These are phyloP conservation scores for Penicillium chermesinum DNA, from an alignment of 495 filamentous ascomycete species.

Conservation along the genomic window DNA sequence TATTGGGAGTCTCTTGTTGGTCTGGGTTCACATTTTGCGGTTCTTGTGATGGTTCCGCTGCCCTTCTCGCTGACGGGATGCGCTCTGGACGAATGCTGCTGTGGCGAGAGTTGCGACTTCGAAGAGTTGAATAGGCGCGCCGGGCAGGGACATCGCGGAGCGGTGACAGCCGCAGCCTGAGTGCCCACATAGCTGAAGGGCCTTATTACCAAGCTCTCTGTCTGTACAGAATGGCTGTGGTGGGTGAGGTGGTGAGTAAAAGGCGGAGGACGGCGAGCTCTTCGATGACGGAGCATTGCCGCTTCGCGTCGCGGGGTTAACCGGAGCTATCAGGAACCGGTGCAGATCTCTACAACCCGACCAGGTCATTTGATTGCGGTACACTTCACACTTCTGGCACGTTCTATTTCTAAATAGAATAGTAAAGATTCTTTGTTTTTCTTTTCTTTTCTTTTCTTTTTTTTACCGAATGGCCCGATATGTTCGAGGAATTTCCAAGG, in stretches of 20 bases:
- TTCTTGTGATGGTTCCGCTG: slow-evolving; percentile 7
- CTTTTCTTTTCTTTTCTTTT: no score
- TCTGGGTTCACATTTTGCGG: slow-evolving; percentile 6
- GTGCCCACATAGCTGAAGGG: slow-evolving; percentile 27
- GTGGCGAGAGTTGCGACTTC: slow-evolving; percentile 27
- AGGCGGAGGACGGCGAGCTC: not conserved
- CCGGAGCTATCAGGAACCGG: slow-evolving; percentile 26
- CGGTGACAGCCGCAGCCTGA: slow-evolving; percentile 20
- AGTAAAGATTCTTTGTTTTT: no score
- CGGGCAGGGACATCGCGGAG: slow-evolving; percentile 19
- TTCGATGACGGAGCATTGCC: slow-evolving; percentile 17
- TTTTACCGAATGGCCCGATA: no score
- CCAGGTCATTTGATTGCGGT: not conserved
- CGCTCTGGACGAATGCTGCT: slow-evolving; percentile 26
- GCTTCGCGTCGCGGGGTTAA: slow-evolving; percentile 30
- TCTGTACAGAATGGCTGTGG: not conserved
- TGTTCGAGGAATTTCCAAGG: no score
- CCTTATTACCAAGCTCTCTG: not conserved
- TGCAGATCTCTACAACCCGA: not conserved
- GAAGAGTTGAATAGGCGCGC: slow-evolving; percentile 30
- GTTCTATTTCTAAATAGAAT: no score
- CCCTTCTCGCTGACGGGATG: slow-evolving; percentile 9
- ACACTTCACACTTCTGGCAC: no score
- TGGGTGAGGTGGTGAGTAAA: not conserved
- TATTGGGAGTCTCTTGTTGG: slow-evolving; percentile 11